Evolutionary conservation across 2,329 filamentous ascomycete genomes (phyloP), one percentile per base, ranked within the genome.

Genomic region (Emergomyces orientalis): DNA sequence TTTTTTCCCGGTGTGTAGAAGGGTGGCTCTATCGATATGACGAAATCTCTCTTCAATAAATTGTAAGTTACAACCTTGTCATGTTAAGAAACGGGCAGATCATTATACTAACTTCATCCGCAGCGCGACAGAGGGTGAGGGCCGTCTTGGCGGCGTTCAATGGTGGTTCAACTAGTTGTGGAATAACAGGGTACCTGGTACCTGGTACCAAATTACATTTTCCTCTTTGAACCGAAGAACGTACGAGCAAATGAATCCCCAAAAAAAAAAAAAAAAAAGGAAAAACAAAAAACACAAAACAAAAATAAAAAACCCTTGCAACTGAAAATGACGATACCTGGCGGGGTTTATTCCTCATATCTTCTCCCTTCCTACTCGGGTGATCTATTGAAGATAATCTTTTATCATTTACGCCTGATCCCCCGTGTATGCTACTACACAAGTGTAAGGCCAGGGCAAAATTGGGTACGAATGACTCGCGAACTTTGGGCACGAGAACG

Each of bases 81-180:
- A 3, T 32, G 3, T 32, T 3, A 32, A 7, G 7, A 7, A 32
- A 7, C 7, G 3, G 3, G 32, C 7, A 45, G 4, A 25, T 1
- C 30, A 30, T 57, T 32, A 32, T 9, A 61, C 58, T 65, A 63
- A 65, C 61, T 13, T 51, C n/a, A 11, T 45, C 14, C 70, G 77
- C 62, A 69, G 67, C 52, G 73, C 73, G 32, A 59, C 63, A 11
- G 60, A 72, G 11, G 64, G 61, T 25, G 72, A 71, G 49, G 79
- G 79, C 59, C 77, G 80, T 67, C 69, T 80, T 60, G 17, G 59
- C 63, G 75, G 72, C 62, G 75, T 79, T 56, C 69, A 75, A 63
- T 79, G 77, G 76, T 76, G 71, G 70, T 78, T 76, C 69, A 54
- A 63, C 62, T 63, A 65, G 58, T 52, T 27, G 27, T 32, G 32